Evolutionary conservation across 2,329 filamentous ascomycete genomes (phyloP).

Genomic region (Diaporthe sp.): DNA sequence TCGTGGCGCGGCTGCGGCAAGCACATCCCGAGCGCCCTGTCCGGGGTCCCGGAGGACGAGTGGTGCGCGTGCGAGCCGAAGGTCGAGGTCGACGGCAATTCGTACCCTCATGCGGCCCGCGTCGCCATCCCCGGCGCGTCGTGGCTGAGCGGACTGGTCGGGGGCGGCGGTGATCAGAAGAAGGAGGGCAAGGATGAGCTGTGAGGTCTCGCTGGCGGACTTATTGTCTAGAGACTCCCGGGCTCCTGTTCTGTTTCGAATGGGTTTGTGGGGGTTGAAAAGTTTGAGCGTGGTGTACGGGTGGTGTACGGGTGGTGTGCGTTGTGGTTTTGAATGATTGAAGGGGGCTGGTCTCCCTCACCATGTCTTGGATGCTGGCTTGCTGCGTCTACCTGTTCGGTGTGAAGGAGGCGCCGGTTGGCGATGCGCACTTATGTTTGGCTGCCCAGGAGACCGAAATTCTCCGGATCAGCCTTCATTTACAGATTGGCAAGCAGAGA

Average conservation of each 20-base stretch:
- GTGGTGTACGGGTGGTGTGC: conserved; percentile 10
- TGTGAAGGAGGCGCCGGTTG: not conserved
- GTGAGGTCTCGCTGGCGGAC: not conserved
- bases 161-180: conserved; percentile 24
- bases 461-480: not conserved
- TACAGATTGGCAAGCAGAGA: not conserved
- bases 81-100: conserved; percentile 58
- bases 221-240: not conserved
- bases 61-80: conserved; percentile 64
- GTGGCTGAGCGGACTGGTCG: conserved; percentile 49
- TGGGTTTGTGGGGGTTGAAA: not conserved
- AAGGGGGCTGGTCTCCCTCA: not conserved
- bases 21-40: conserved; percentile 61
- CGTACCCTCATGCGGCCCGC: conserved; percentile 59
- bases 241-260: not conserved
- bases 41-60: conserved; percentile 57
- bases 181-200: conserved; percentile 41
- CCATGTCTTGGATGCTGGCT: not conserved
- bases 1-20: conserved; percentile 64
- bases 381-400: not conserved
- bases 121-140: conserved; percentile 54
- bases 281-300: not conserved
- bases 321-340: not conserved
- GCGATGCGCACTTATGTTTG: not conserved
- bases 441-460: too few relatives aligned